phyloP scores from a whole-genome alignment of 2,329 filamentous ascomycete genomes.

The Conoideocrella luteorostrata region DNA sequence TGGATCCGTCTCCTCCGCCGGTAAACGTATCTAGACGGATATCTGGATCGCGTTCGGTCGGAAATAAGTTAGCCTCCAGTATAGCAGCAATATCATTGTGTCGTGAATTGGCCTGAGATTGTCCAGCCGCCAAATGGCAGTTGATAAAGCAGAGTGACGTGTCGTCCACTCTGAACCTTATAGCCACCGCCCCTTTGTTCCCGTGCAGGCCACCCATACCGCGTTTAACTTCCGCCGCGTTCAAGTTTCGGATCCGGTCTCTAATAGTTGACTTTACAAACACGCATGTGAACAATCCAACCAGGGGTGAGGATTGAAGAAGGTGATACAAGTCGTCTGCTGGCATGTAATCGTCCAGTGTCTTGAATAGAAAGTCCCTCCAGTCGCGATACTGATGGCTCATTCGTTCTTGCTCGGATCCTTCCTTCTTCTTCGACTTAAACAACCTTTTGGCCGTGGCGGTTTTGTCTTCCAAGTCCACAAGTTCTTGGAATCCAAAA shows the following conservation, averaged over 20 bases:
- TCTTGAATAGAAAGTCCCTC: constrained; percentile 80
- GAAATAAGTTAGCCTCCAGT: constrained; percentile 72
- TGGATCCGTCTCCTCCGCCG: constrained; percentile 87
- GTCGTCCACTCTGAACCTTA: constrained; percentile 91
- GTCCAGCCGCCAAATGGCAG: constrained; percentile 91
- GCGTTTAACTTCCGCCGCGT: constrained; percentile 80
- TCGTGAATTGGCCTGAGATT: constrained; percentile 80
- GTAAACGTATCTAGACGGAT: constrained; percentile 72
- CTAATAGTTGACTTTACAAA: constrained; percentile 82
- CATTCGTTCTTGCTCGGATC: constrained; percentile 82
- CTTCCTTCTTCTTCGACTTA: constrained; percentile 81
- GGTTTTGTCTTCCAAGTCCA: constrained; percentile 95
- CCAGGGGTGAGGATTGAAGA: constrained; percentile 78
- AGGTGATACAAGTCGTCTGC: constrained; percentile 72
- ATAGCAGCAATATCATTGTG: constrained; percentile 92
- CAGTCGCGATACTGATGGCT: constrained; percentile 96
- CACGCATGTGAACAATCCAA: constrained; percentile 91
- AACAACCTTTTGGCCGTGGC: constrained; percentile 94
- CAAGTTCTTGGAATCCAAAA: constrained; percentile 97
- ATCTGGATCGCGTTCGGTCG: constrained; percentile 59
- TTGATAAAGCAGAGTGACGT: constrained; percentile 95
- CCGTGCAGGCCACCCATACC: constrained; percentile 94
- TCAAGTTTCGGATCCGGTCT: constrained; percentile 68
- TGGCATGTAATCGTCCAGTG: constrained; percentile 78
- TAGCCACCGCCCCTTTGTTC: constrained; percentile 89